Evolutionary conservation across 139 green algal species (phyloP).

Genomic region (Bryopsis sp.): DNA sequence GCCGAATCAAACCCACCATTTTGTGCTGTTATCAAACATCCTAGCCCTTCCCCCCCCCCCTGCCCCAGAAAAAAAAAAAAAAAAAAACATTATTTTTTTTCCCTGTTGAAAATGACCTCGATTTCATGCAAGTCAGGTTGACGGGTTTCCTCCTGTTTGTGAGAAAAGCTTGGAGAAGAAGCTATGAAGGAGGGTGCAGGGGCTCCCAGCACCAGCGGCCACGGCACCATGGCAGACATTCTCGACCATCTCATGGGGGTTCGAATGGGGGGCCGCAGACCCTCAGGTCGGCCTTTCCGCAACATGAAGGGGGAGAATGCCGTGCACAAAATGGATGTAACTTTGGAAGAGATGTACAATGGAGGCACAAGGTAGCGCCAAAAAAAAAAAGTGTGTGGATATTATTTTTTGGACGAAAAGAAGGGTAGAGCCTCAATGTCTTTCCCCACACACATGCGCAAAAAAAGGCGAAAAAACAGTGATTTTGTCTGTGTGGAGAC

Average conservation of each 20-base stretch:
- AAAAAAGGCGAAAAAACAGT: too few species aligned
- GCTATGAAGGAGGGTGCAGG: constrained; percentile 73
- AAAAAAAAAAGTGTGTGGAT: not conserved
- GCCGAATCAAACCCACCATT: too few species aligned
- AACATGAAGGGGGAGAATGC: constrained; percentile 61
- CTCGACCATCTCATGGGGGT: constrained; percentile 47
- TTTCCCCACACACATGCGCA: too few species aligned
- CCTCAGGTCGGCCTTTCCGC: constrained; percentile 12
- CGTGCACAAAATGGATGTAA: constrained; percentile 70
- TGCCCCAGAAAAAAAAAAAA: not conserved
- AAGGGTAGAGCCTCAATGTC: too few species aligned
- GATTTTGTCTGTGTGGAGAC: not conserved
- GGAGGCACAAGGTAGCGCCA: constrained; percentile 33
- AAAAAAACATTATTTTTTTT: not conserved
- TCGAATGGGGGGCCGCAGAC: constrained; percentile 19
- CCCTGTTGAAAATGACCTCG: not conserved
- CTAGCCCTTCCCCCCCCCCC: not conserved
- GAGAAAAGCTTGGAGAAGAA: constrained; percentile 79
- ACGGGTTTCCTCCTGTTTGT: not conserved
- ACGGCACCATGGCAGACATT: constrained; percentile 66
- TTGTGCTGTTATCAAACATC: too few species aligned
- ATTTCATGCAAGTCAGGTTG: not conserved
- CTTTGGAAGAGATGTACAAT: constrained; percentile 67
- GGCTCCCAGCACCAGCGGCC: constrained; percentile 39
- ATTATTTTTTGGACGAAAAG: not conserved